Base-by-base conservation (phyloP, 2,329 filamentous ascomycete genomes). In the Albophoma yamanashiensis region DNA sequence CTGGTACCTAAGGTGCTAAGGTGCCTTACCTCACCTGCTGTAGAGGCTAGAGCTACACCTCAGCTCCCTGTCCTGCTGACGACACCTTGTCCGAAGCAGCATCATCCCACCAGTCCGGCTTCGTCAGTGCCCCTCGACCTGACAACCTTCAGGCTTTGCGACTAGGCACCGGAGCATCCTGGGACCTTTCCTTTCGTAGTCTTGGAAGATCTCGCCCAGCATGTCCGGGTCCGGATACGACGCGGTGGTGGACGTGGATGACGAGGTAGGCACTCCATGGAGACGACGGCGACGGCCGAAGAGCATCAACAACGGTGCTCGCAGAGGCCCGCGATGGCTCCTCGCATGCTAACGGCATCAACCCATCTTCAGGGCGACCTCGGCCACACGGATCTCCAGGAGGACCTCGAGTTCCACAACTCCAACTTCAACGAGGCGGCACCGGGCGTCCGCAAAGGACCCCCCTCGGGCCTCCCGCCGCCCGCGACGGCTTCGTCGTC, bases 401-500 rank as follows among this genome's bases (percentile, higher is more conserved):
- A 97, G 75, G 94, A 97, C 77, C 92, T 99, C 73, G 94, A 97
- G 83, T 99, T 99, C 79, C 94, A 99, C 82, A 89, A 87, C 71
- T 97, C 92, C 65, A 85, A 89, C 79, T 95, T 95, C 75, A 84
- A 87, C 69, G 85, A 86, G 61, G 71, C 80, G 71, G 69, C 80
- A 66, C 70, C 73, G 20, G 74, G 77, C 62, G 78, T 76, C 42
- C 78, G 81, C 64, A 82, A 82, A 66, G 76, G 73, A 60, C 69
- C 74, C n/a, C 68, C 75, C 6, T 69, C 76, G 4, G 77, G 84
- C 17, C 84, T 87, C 2, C 85, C 83, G 0, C 77, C 78, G 1
- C 84, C 84, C 1, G 83, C 71, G 15, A 86, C 84, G 22, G 77
- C 83, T 3, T 72, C 73, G 8, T 71, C 73, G 8, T 71, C 73